Conservation (phyloP, 139 green algal species). For the Bryopsis sp. region DNA sequence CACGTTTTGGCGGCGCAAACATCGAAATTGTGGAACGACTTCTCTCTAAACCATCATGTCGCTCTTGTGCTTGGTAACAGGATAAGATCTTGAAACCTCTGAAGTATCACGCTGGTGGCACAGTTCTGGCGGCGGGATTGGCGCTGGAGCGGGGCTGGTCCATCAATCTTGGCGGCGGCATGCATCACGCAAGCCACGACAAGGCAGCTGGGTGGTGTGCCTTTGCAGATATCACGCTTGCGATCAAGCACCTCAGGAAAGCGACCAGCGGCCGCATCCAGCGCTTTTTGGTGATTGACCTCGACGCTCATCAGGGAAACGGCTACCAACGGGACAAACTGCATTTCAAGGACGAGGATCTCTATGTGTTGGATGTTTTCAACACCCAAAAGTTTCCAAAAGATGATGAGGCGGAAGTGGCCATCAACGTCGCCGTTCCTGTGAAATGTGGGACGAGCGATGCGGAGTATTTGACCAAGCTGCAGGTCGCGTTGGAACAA, state of each 20-base stretch:
- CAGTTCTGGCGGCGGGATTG: constrained; percentile 39
- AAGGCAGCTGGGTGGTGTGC: constrained; percentile 32
- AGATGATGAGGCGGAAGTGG: constrained; percentile 2
- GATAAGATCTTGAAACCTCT: constrained; percentile 37
- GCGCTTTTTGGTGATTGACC: constrained; percentile 34
- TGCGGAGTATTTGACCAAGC: constrained; percentile 10
- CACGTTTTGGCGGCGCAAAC: no score
- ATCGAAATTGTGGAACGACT: no score
- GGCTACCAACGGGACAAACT: constrained; percentile 45
- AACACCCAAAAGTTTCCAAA: constrained; percentile 19
- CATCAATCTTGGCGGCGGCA: constrained; percentile 51
- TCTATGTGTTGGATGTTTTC: constrained; percentile 47
- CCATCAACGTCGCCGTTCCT: constrained; percentile 12
- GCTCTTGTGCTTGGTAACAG: no score
- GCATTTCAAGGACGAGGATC: constrained; percentile 33
- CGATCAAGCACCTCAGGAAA: constrained; percentile 28
- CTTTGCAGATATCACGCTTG: constrained; percentile 38
- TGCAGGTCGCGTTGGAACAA: neutral
- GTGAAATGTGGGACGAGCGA: constrained; percentile 9
- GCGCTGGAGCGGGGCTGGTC: constrained; percentile 46
- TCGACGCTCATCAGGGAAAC: constrained; percentile 55
- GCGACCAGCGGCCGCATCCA: constrained; percentile 17
- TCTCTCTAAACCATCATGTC: no score
- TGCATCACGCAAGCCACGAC: constrained; percentile 41
- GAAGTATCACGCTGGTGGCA: constrained; percentile 23